Conservation (phyloP, 352 stramenopile species). For the Phytophthora palmivora region DNA sequence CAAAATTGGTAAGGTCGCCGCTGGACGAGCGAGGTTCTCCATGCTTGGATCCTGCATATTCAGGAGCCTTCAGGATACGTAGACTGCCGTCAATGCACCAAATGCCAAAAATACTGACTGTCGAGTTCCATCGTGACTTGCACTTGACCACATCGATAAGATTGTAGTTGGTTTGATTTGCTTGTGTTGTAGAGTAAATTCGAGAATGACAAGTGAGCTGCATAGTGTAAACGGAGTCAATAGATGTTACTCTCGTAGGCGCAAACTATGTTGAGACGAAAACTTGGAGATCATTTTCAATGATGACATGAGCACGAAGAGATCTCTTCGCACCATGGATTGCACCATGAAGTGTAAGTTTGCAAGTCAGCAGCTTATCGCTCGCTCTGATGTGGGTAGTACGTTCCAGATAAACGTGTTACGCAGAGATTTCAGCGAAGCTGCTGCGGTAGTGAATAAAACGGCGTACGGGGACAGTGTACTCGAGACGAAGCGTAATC, state of each 20-base stretch:
- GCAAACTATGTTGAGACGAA: slow-evolving; percentile 1
- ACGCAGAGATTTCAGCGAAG: slow-evolving; percentile 36
- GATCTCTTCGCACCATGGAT: slow-evolving; percentile 15
- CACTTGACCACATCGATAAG: slow-evolving; percentile 34
- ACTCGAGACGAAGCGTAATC: slow-evolving; percentile 45
- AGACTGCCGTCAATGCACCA: slow-evolving; percentile 21
- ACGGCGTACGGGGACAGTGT: slow-evolving; percentile 55
- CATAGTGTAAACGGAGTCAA: not conserved
- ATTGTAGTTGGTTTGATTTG: not conserved
- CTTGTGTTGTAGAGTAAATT: slow-evolving; percentile 34
- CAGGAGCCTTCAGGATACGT: too few relatives aligned
- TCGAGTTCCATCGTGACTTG: slow-evolving; percentile 29
- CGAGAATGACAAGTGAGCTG: slow-evolving; percentile 16
- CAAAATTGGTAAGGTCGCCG: slow-evolving; percentile 41
- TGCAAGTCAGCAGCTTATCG: slow-evolving; percentile 47
- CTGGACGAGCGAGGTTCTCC: slow-evolving; percentile 32
- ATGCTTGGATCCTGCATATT: too few relatives aligned
- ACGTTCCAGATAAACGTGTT: slow-evolving; percentile 42
- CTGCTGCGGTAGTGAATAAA: slow-evolving; percentile 48
- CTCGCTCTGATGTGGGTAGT: slow-evolving; percentile 34
- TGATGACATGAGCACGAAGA: slow-evolving; percentile 21
- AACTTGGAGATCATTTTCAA: slow-evolving; percentile 4
- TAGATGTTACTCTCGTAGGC: not conserved
- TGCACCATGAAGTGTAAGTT: slow-evolving; percentile 45
- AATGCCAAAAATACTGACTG: slow-evolving; percentile 30